A percentile compares a stretch with the other conserved stretches of the same genome.
Evolutionary conservation across 2,329 filamentous ascomycete genomes (phyloP).

Genomic region (Phaeophleospora eucalypticola): DNA sequence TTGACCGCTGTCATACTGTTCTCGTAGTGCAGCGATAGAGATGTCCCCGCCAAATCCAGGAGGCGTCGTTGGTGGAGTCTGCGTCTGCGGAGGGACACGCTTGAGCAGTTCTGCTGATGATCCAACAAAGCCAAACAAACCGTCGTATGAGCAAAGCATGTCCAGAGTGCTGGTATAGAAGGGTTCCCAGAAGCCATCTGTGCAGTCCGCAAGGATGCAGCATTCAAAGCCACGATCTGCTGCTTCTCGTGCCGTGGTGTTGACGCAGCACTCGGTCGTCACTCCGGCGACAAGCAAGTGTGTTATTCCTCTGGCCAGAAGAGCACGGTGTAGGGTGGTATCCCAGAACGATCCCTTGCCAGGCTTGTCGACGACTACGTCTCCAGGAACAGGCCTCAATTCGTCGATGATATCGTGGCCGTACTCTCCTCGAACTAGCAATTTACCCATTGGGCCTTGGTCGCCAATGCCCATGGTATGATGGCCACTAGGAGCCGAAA

Average conservation of each 20-base stretch:
- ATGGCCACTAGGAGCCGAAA: slow-evolving; percentile 43
- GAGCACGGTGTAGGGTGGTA: slow-evolving; percentile 50
- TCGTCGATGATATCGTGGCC: slow-evolving; percentile 55
- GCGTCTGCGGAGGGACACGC: slow-evolving; percentile 31
- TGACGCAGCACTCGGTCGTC: slow-evolving; percentile 57
- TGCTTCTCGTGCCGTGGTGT: slow-evolving; percentile 53
- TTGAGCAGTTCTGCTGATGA: slow-evolving; percentile 40
- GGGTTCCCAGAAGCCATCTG: slow-evolving; percentile 46
- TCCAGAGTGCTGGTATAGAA: slow-evolving; percentile 48
- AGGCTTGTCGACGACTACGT: slow-evolving; percentile 55
- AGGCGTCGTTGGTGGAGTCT: slow-evolving; percentile 37
- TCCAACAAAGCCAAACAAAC: slow-evolving; percentile 49
- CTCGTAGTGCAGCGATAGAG: slow-evolving; percentile 42
- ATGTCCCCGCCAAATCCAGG: slow-evolving; percentile 40
- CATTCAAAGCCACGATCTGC: slow-evolving; percentile 60
- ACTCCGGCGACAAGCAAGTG: slow-evolving; percentile 57
- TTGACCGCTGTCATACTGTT: slow-evolving; percentile 43
- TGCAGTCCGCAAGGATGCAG: slow-evolving; percentile 50
- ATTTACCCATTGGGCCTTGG: slow-evolving; percentile 49
- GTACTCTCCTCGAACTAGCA: slow-evolving; percentile 52
- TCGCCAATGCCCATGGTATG: slow-evolving; percentile 51
- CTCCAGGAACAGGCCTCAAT: slow-evolving; percentile 48
- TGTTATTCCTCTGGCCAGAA: slow-evolving; percentile 54
- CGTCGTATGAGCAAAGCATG: slow-evolving; percentile 50
- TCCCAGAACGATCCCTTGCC: slow-evolving; percentile 59